A percentile compares a stretch with the other conserved stretches of the same genome.
Conservation (phyloP, 2,329 filamentous ascomycete species). For the Arachnomyces sp. region DNA sequence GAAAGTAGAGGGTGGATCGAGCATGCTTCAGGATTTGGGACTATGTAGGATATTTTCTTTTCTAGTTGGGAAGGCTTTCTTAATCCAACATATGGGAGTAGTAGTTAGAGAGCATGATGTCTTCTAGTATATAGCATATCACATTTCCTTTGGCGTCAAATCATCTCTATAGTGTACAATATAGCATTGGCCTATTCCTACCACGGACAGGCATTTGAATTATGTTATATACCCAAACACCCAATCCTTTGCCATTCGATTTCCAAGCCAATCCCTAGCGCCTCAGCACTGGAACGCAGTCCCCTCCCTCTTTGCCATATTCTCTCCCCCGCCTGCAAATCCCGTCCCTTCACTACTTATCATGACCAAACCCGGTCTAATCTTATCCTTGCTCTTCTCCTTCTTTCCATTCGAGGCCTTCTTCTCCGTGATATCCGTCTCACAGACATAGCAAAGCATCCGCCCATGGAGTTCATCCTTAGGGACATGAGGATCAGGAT, state of each 20-base stretch:
- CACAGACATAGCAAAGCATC: slow-evolving; percentile 77
- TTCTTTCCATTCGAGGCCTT: slow-evolving; percentile 20
- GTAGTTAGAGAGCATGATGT: no score
- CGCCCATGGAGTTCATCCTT: slow-evolving; percentile 39
- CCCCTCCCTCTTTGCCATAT: slow-evolving; percentile 67
- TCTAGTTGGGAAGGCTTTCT: neutral
- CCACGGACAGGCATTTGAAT: no score
- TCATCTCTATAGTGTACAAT: no score
- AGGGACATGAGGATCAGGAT: slow-evolving; percentile 53
- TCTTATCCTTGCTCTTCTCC: slow-evolving; percentile 46
- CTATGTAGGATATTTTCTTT: slow-evolving; percentile 5
- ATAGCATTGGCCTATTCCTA: no score
- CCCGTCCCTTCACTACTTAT: slow-evolving; percentile 83
- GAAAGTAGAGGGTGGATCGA: neutral
- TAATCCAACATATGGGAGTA: no score
- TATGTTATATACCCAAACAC: no score
- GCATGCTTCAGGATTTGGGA: neutral
- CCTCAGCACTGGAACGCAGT: slow-evolving; percentile 73
- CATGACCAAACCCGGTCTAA: slow-evolving; percentile 65
- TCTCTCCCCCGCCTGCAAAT: slow-evolving; percentile 80
- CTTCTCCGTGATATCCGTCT: slow-evolving; percentile 58
- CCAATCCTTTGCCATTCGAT: no score
- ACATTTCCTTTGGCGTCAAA: no score
- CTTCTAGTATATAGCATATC: no score
- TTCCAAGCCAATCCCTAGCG: no score